Percentiles rank a stretch among this genome's conserved stretches.
These are phyloP conservation scores for Atalantia buxifolia DNA, from an alignment of 345 rosid species.

Conservation along the genomic window DNA sequence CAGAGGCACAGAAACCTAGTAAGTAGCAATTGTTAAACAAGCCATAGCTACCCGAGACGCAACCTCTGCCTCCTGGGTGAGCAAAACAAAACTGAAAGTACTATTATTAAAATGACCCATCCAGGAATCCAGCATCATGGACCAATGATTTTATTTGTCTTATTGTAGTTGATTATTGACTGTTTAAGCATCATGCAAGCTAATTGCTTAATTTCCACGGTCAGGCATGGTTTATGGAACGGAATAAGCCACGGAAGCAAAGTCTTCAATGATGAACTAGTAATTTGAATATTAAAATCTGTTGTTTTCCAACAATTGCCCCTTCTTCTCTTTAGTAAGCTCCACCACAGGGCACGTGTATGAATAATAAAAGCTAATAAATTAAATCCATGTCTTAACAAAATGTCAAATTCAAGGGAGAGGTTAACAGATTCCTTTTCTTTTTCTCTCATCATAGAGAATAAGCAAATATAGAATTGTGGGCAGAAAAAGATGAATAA, in stretches of 20 bases:
- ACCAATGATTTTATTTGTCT: neutral
- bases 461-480: neutral
- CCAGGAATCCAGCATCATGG: neutral
- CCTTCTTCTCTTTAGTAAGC: neutral
- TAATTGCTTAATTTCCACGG: neutral
- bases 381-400: neutral
- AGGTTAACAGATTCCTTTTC: neutral
- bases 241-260: neutral
- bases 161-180: neutral
- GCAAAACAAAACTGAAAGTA: neutral
- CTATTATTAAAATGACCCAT: neutral
- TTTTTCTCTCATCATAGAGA: neutral
- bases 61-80: too few relatives aligned
- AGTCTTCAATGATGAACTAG: neutral
- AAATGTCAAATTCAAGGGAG: constrained; percentile 5
- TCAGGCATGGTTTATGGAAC: neutral
- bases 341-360: constrained; percentile 5
- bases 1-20: neutral
- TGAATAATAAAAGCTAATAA: neutral
- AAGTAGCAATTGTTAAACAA: too few relatives aligned
- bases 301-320: neutral
- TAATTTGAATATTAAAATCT: neutral
- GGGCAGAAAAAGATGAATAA: neutral
- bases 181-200: neutral
- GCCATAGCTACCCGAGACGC: too few relatives aligned